A percentile compares a stretch with the other conserved stretches of the same genome.
Evolutionary conservation across 2,329 filamentous ascomycete species (phyloP).

Genomic region (Aspergillus fischeri): DNA sequence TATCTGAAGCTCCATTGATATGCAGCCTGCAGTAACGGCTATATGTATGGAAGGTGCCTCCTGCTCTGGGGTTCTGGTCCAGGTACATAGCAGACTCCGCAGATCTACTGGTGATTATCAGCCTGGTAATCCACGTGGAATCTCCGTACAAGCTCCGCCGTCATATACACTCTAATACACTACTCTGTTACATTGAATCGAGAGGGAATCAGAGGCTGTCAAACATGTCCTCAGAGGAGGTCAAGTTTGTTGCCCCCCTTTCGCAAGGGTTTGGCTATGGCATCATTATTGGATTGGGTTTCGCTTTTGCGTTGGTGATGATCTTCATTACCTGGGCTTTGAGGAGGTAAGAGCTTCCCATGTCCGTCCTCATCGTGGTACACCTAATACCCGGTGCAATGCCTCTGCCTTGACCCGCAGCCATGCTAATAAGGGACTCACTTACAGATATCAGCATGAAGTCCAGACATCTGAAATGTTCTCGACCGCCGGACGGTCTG

Average conservation of each 20-base stretch:
- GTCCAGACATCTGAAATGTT: slow-evolving; percentile 91
- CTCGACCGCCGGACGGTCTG: slow-evolving; percentile 78
- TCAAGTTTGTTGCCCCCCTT: slow-evolving; percentile 31
- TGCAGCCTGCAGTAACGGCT: background rate
- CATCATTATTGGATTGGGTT: slow-evolving; percentile 69
- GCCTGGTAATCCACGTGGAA: background rate
- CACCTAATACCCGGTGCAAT: background rate
- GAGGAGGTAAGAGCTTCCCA: slow-evolving; percentile 47
- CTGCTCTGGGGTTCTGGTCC: background rate
- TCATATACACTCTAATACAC: background rate
- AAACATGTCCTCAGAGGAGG: slow-evolving; percentile 20
- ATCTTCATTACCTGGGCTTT: slow-evolving; percentile 68
- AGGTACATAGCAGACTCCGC: background rate
- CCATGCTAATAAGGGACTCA: background rate
- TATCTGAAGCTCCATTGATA: background rate
- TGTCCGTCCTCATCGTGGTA: background rate
- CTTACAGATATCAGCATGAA: slow-evolving; percentile 59
- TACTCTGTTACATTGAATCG: background rate
- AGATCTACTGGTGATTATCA: background rate
- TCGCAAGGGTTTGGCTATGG: slow-evolving; percentile 69
- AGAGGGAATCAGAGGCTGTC: background rate
- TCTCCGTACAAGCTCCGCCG: background rate
- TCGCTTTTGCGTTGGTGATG: slow-evolving; percentile 71
- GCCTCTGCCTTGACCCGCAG: background rate
- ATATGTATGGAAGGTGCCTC: slow-evolving; percentile 4